Conservation (phyloP, 2,329 filamentous ascomycete species). For the Colletotrichum sidae region DNA sequence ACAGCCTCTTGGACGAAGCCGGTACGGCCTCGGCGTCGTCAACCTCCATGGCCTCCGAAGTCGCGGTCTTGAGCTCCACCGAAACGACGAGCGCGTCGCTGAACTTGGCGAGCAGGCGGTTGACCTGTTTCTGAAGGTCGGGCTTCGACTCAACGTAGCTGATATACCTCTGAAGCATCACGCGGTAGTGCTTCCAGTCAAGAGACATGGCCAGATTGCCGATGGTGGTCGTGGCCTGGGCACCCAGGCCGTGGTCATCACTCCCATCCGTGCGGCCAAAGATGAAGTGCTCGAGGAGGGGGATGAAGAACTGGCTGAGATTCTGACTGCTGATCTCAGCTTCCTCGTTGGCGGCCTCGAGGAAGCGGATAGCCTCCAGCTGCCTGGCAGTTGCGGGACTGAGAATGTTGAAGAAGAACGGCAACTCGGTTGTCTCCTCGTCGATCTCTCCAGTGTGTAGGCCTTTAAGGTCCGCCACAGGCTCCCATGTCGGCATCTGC, state of each 20-base stretch:
- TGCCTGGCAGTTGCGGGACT: slow-evolving; percentile 91
- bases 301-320: slow-evolving; percentile 87
- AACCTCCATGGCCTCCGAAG: slow-evolving; percentile 57
- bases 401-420: slow-evolving; percentile 93
- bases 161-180: slow-evolving; percentile 85
- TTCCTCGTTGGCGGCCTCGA: slow-evolving; percentile 75
- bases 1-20: slow-evolving; percentile 58
- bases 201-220: slow-evolving; percentile 79
- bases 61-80: slow-evolving; percentile 46
- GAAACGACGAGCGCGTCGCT: slow-evolving; percentile 79
- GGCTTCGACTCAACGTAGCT: slow-evolving; percentile 84
- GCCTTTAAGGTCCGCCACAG: slow-evolving; percentile 78
- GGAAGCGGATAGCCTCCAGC: slow-evolving; percentile 82
- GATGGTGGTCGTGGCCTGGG: slow-evolving; percentile 86
- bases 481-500: slow-evolving; percentile 74
- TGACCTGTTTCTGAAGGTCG: slow-evolving; percentile 86
- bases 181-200: slow-evolving; percentile 91
- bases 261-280: slow-evolving; percentile 79
- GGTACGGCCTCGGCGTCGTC: slow-evolving; percentile 45
- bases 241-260: slow-evolving; percentile 87
- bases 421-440: slow-evolving; percentile 73
- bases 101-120: slow-evolving; percentile 83
- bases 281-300: slow-evolving; percentile 92
- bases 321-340: slow-evolving; percentile 79
- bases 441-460: slow-evolving; percentile 68